Conservation (phyloP, 495 filamentous ascomycete genomes). For the Viridothelium virens region DNA sequence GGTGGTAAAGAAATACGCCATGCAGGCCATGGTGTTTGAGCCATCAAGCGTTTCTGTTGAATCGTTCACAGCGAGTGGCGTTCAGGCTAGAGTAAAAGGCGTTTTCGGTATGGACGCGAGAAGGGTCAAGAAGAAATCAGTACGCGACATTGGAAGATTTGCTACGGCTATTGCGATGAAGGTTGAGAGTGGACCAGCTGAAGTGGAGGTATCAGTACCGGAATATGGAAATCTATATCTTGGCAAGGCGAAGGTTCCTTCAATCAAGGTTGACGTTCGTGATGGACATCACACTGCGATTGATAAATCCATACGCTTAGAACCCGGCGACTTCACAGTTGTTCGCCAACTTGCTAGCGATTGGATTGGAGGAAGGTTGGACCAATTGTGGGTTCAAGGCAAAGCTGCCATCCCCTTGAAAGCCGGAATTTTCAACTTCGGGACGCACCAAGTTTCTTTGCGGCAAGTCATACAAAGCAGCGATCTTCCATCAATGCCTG, state of each 20-base stretch:
- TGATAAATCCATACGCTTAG: slow-evolving; percentile 68
- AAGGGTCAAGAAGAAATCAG: slow-evolving; percentile 58
- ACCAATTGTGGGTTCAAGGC: slow-evolving; percentile 57
- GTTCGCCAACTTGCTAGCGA: slow-evolving; percentile 76
- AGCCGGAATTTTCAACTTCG: slow-evolving; percentile 69
- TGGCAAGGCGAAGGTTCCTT: slow-evolving; percentile 66
- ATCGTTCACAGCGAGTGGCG: slow-evolving; percentile 67
- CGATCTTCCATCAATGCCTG: slow-evolving; percentile 67
- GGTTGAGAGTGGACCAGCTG: slow-evolving; percentile 59
- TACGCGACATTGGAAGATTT: slow-evolving; percentile 65
- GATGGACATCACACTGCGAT: slow-evolving; percentile 68
- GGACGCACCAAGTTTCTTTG: slow-evolving; percentile 62
- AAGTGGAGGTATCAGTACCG: slow-evolving; percentile 71
- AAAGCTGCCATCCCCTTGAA: slow-evolving; percentile 61
- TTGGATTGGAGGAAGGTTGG: slow-evolving; percentile 73
- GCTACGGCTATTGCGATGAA: slow-evolving; percentile 74
- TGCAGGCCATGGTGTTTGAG: slow-evolving; percentile 71
- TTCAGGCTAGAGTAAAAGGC: slow-evolving; percentile 69
- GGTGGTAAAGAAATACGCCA: slow-evolving; percentile 73
- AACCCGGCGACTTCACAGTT: slow-evolving; percentile 66
- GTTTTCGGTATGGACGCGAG: slow-evolving; percentile 70
- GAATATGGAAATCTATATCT: slow-evolving; percentile 72
- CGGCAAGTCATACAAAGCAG: slow-evolving; percentile 73
- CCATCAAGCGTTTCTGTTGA: slow-evolving; percentile 75
- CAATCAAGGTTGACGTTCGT: slow-evolving; percentile 62